Conservation (phyloP, 495 filamentous ascomycete genomes). For the Penicillium daleae region DNA sequence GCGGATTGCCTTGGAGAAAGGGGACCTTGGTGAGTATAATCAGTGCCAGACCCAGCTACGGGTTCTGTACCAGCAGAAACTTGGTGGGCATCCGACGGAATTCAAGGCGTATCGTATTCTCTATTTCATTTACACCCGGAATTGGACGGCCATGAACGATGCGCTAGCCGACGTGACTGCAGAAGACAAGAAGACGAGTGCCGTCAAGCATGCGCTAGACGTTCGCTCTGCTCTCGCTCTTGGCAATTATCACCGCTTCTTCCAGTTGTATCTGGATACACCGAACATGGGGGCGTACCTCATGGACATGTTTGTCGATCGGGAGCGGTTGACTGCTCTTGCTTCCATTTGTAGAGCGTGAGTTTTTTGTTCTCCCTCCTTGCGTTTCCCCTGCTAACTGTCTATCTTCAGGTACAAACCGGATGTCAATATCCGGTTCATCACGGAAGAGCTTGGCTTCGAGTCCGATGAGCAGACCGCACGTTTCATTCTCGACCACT, state of each 20-base stretch:
- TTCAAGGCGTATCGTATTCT: conserved; percentile 99
- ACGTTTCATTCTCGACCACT: conserved; percentile 81
- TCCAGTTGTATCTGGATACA: conserved; percentile 89
- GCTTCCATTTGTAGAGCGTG: conserved; percentile 92
- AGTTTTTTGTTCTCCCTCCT: conserved; percentile 38
- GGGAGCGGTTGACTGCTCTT: conserved; percentile 89
- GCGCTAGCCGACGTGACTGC: conserved; percentile 95
- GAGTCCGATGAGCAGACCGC: conserved; percentile 89
- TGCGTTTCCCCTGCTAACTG: neutral
- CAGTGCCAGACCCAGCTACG: conserved; percentile 98
- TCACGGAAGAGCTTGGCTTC: conserved; percentile 95
- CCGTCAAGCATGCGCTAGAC: conserved; percentile 88
- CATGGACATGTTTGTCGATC: conserved; percentile 97
- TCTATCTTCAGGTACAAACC: conserved; percentile 74
- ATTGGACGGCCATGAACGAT: conserved; percentile 97
- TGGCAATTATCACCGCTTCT: conserved; percentile 97
- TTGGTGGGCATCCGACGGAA: conserved; percentile 89
- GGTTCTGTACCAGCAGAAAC: conserved; percentile 80
- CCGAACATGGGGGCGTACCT: conserved; percentile 98
- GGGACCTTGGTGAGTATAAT: conserved; percentile 99
- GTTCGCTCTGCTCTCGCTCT: conserved; percentile 89
- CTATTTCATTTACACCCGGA: conserved; percentile 99
- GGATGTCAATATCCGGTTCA: conserved; percentile 83
- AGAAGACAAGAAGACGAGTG: conserved; percentile 83
- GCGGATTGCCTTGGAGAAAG: conserved; percentile 96